These are phyloP conservation scores for Plasmodium coatneyi DNA, from an alignment of 169 alveolate species.

Conservation along the genomic window DNA sequence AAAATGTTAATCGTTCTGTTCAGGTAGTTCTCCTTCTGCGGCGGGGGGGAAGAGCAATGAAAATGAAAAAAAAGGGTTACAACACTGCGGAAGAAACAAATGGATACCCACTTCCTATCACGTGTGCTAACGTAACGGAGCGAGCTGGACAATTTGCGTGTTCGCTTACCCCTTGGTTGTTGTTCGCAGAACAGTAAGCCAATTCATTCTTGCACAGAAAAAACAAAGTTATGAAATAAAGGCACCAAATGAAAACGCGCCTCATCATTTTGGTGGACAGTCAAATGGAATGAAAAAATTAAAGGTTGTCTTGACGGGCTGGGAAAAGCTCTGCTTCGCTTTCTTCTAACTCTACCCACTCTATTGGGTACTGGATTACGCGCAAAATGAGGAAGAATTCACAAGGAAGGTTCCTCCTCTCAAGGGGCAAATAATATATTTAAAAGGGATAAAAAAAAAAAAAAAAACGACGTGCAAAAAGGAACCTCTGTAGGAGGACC, in stretches of 20 bases:
- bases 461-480: neutral
- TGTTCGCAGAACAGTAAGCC: neutral
- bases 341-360: neutral
- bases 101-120: neutral
- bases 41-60: neutral
- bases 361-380: neutral
- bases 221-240: neutral
- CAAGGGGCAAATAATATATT: neutral
- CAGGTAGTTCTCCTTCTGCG: constrained; percentile 20
- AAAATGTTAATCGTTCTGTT: constrained; percentile 68
- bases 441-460: too few species aligned
- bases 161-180: constrained; percentile 26
- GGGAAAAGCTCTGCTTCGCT: neutral
- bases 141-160: neutral
- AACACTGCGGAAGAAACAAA: neutral
- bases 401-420: neutral
- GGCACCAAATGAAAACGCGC: neutral
- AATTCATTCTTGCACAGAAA: neutral
- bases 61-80: neutral
- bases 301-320: neutral
- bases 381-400: neutral
- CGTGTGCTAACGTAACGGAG: neutral
- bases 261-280: neutral
- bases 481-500: neutral
- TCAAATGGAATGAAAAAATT: neutral